Conservation (phyloP, 2,329 filamentous ascomycete species). For the Colletotrichum salicis region DNA sequence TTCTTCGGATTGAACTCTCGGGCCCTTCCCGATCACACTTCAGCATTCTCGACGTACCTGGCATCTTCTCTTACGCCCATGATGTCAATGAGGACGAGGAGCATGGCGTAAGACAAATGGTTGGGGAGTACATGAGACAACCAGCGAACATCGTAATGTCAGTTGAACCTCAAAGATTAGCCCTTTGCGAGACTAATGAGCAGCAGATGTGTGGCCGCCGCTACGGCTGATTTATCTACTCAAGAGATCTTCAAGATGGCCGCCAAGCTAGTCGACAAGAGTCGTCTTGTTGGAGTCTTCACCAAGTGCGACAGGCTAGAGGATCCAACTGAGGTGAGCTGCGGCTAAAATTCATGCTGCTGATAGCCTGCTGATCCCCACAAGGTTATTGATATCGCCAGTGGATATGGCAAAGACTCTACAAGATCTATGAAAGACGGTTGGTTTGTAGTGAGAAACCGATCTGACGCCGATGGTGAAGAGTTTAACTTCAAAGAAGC, state of each 20-base stretch:
- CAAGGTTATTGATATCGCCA: constrained; percentile 29
- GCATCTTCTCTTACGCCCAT: constrained; percentile 41
- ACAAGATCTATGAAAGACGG: constrained; percentile 36
- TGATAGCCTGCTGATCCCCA: not conserved
- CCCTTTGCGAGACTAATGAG: not conserved
- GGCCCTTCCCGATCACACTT: constrained; percentile 50
- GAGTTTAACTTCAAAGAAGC: constrained; percentile 41
- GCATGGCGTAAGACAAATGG: constrained; percentile 44
- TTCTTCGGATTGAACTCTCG: constrained; percentile 50
- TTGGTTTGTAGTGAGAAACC: constrained; percentile 52
- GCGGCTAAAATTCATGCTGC: too few species aligned
- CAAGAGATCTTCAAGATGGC: constrained; percentile 45
- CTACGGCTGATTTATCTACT: constrained; percentile 43
- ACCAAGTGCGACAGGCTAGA: constrained; percentile 49
- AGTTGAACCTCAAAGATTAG: constrained; percentile 14
- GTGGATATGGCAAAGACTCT: constrained; percentile 12
- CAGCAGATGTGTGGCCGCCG: constrained; percentile 47
- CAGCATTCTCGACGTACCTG: constrained; percentile 51
- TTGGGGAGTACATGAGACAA: constrained; percentile 48
- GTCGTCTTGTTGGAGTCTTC: constrained; percentile 48
- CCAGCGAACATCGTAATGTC: constrained; percentile 52
- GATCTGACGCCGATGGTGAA: constrained; percentile 38
- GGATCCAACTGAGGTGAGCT: constrained; percentile 36
- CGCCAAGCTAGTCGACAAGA: constrained; percentile 40
- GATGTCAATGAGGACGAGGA: constrained; percentile 44